Evolutionary conservation across 2,329 filamentous ascomycete genomes (phyloP).

Genomic region (Colletotrichum noveboracense): DNA sequence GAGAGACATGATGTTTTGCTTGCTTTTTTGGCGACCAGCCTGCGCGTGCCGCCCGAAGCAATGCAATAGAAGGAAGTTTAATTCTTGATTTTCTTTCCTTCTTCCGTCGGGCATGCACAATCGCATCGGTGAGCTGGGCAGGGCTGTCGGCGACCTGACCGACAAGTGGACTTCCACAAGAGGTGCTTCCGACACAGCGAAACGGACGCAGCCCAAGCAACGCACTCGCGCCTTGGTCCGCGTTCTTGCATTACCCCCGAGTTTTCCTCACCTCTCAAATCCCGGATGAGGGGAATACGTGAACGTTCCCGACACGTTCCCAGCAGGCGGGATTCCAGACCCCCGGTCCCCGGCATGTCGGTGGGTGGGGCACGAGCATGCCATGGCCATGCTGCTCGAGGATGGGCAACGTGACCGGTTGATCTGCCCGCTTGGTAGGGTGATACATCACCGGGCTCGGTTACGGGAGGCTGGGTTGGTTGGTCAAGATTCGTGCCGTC

Average conservation of each 20-base stretch:
- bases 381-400: background rate
- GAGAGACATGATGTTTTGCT: background rate
- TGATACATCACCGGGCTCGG: conserved; percentile 12
- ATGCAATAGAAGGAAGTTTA: background rate
- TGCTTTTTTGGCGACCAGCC: background rate
- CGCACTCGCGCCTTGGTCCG: background rate
- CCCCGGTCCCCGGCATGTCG: conserved; percentile 5
- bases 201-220: background rate
- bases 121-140: conserved; percentile 4
- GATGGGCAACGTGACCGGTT: conserved; percentile 4
- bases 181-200: conserved; percentile 3
- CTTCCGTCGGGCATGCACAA: background rate
- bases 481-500: background rate
- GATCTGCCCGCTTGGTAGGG: conserved; percentile 7
- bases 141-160: background rate
- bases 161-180: conserved; percentile 4
- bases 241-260: background rate
- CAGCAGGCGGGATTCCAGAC: background rate
- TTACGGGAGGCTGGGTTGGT: background rate
- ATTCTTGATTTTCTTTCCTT: background rate
- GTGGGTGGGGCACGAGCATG: background rate
- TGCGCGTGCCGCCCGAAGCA: background rate
- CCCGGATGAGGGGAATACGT: background rate
- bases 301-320: background rate
- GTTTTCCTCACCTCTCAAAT: background rate